Evolutionary conservation across 2,329 filamentous ascomycete species (phyloP).

Genomic region (Clarireedia homoeocarpa): DNA sequence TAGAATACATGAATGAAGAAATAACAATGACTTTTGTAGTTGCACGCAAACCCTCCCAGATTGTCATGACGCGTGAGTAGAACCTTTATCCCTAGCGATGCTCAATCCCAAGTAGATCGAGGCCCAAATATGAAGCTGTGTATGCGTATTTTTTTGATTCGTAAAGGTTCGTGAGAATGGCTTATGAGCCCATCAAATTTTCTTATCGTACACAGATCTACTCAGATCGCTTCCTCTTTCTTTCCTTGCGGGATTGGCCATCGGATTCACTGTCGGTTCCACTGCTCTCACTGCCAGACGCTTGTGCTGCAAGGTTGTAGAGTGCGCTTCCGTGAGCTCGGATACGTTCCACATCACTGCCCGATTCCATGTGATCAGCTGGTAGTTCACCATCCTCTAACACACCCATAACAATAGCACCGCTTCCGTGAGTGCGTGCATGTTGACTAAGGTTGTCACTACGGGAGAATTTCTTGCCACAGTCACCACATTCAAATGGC

Average conservation of each 20-base stretch:
- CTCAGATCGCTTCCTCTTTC: slow-evolving; percentile 70
- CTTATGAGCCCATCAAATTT: slow-evolving; percentile 19
- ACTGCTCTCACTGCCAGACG: slow-evolving; percentile 58
- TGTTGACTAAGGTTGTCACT: slow-evolving; percentile 97
- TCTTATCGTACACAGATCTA: slow-evolving; percentile 27
- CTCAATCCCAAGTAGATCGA: slow-evolving; percentile 19
- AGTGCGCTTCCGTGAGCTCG: slow-evolving; percentile 66
- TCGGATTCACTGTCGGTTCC: slow-evolving; percentile 40
- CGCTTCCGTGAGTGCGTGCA: slow-evolving; percentile 83
- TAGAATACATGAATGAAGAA: slow-evolving; percentile 27
- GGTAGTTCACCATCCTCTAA: slow-evolving; percentile 60
- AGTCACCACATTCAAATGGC: slow-evolving; percentile 95
- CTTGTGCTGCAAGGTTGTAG: slow-evolving; percentile 70
- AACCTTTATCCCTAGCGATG: slow-evolving; percentile 22
- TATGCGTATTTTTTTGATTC: slow-evolving; percentile 19
- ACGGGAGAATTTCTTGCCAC: slow-evolving; percentile 97
- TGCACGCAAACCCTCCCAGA: slow-evolving; percentile 15
- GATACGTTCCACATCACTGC: slow-evolving; percentile 50
- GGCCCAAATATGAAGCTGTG: slow-evolving; percentile 22
- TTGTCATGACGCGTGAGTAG: slow-evolving; percentile 26
- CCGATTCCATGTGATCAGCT: slow-evolving; percentile 35
- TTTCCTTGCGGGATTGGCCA: slow-evolving; percentile 58
- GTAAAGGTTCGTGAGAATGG: slow-evolving; percentile 21
- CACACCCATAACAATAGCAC: slow-evolving; percentile 85
- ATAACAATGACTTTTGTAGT: slow-evolving; percentile 26